A percentile compares a stretch with the other conserved stretches of the same genome.
These are phyloP conservation scores for Aspergillus costaricaensis DNA, from an alignment of 2,329 filamentous ascomycete species.

Conservation along the genomic window DNA sequence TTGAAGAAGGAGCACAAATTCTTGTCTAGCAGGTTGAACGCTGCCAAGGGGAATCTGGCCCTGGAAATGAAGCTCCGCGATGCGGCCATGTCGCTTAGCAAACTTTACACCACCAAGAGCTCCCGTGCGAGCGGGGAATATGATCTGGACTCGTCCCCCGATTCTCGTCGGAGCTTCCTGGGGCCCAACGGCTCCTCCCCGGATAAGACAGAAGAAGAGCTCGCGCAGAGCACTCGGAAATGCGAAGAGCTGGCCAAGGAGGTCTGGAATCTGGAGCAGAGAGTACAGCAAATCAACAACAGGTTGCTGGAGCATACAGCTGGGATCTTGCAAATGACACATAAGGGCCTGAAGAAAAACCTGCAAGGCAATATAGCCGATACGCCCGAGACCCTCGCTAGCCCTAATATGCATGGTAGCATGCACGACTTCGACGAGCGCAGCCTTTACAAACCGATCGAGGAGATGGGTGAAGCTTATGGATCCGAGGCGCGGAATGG, in stretches of 20 bases:
- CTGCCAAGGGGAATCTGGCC: conserved; percentile 76
- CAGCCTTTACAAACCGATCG: conserved; percentile 70
- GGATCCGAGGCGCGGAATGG: conserved; percentile 27
- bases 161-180: conserved; percentile 54
- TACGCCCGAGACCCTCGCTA: conserved; percentile 75
- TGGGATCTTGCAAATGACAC: conserved; percentile 86
- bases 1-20: conserved; percentile 83
- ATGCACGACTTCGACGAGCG: conserved; percentile 74
- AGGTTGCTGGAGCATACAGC: conserved; percentile 86
- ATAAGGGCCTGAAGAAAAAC: conserved; percentile 70
- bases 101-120: conserved; percentile 71
- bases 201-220: conserved; percentile 69
- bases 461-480: conserved; percentile 59
- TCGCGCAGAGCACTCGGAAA: conserved; percentile 71
- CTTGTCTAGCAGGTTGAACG: conserved; percentile 75
- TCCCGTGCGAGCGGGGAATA: conserved; percentile 52
- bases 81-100: conserved; percentile 82
- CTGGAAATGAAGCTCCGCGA: conserved; percentile 94
- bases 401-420: conserved; percentile 53
- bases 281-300: conserved; percentile 71
- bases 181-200: conserved; percentile 45
- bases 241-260: conserved; percentile 84
- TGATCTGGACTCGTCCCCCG: conserved; percentile 39
- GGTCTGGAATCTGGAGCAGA: conserved; percentile 75
- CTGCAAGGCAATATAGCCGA: conserved; percentile 59